Conservation (phyloP, 495 filamentous ascomycete species). For the Penicillium salamii region DNA sequence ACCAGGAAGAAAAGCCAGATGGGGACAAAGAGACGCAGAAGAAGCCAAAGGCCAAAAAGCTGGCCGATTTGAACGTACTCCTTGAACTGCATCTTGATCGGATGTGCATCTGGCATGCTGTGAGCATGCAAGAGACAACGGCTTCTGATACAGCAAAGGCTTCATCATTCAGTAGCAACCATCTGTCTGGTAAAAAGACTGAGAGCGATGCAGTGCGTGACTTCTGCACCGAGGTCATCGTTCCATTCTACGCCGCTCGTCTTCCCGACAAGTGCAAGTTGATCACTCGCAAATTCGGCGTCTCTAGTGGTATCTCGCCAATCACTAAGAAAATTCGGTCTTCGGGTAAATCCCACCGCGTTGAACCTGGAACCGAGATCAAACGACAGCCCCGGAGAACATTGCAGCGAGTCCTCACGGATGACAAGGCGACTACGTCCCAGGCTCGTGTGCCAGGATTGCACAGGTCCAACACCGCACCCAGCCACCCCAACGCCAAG, state of each 20-base stretch:
- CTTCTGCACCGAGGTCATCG: slow-evolving; percentile 90
- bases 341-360: slow-evolving; percentile 27
- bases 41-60: slow-evolving; percentile 48
- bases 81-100: slow-evolving; percentile 86
- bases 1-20: slow-evolving; percentile 23
- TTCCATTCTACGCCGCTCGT: slow-evolving; percentile 87
- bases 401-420: slow-evolving; percentile 69
- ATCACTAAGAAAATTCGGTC: slow-evolving; percentile 27
- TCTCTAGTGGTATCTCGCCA: slow-evolving; percentile 63
- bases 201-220: slow-evolving; percentile 60
- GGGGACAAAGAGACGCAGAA: slow-evolving; percentile 40
- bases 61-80: slow-evolving; percentile 57
- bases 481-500: slow-evolving; percentile 36
- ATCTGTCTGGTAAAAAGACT: slow-evolving; percentile 40
- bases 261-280: slow-evolving; percentile 75
- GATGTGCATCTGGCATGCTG: slow-evolving; percentile 95
- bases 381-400: slow-evolving; percentile 57
- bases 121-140: slow-evolving; percentile 48
- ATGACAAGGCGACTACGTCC: slow-evolving; percentile 47
- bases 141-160: slow-evolving; percentile 31
- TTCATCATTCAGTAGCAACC: slow-evolving; percentile 25
- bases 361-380: slow-evolving; percentile 54
- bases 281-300: slow-evolving; percentile 85
- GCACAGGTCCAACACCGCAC: slow-evolving; percentile 66
- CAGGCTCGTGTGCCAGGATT: slow-evolving; percentile 48